phyloP scores from a whole-genome alignment of 805 yeast genomes.

The Wickerhamiella cacticola region DNA sequence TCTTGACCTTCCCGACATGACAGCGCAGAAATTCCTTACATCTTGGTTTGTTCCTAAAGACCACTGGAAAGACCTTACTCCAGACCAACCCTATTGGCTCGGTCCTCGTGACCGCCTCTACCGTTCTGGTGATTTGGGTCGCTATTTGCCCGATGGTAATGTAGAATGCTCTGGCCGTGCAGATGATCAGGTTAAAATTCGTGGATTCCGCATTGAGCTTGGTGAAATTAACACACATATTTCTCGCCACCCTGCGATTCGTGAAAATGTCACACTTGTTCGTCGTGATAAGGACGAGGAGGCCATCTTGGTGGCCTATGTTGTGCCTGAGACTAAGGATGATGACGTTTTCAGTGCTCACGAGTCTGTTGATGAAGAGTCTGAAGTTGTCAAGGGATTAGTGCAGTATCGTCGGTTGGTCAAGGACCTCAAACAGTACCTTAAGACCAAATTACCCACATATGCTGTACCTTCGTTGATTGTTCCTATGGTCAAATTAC shows the following conservation, averaged over 20 bases:
- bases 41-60: constrained; percentile 77
- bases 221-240: constrained; percentile 98
- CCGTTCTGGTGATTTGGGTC: constrained; percentile 94
- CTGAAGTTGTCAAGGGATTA: constrained; percentile 66
- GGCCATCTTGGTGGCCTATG: constrained; percentile 77
- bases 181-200: constrained; percentile 94
- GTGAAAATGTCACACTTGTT: constrained; percentile 88
- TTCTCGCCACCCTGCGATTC: constrained; percentile 81
- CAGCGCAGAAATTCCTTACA: constrained; percentile 72
- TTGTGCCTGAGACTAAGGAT: constrained; percentile 64
- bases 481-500: constrained; percentile 75
- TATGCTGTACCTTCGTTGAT: constrained; percentile 89
- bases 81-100: constrained; percentile 54
- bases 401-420: constrained; percentile 64
- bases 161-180: constrained; percentile 98
- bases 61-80: constrained; percentile 39
- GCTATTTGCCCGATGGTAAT: constrained; percentile 93
- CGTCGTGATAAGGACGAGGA: constrained; percentile 87
- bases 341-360: constrained; percentile 32
- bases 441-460: constrained; percentile 79
- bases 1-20: constrained; percentile 79
- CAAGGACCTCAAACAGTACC: constrained; percentile 65
- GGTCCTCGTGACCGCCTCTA: constrained; percentile 95
- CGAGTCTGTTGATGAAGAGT: constrained; percentile 32
- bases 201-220: constrained; percentile 96